Evolutionary conservation across 805 yeast genomes (phyloP), one percentile per base, ranked within the genome.

Genomic region (Candida caryicola): DNA sequence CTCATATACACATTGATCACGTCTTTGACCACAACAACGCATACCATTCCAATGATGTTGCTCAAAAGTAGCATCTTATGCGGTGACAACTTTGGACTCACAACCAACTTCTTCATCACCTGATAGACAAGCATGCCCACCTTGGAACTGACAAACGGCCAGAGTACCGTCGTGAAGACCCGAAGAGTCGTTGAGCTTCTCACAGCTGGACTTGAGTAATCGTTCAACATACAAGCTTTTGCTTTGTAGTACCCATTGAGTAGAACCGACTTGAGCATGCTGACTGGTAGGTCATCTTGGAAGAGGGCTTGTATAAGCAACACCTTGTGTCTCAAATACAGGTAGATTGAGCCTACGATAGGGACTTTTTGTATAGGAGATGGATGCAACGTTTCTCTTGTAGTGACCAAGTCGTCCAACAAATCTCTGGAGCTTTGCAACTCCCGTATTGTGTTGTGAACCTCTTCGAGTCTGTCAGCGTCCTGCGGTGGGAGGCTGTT

Each of bases 141-240:
- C 34, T 62, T 60, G 0, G 70, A 55, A 6, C 68, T 57, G 9
- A 59, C 26, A 37, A 56, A 63, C 10, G 74, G 74, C 73, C 73
- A 68, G 28, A 60, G 13, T n/a, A 62, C 17, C 2, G 73, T 62
- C 9, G 71, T 57, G 12, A 65, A 36, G 7, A 54, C 45, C 25
- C 61, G 41, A 10, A 65, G 44, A 1, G 62, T 47, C 4, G 47
- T 39, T 15, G 66, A 63, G 16, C 47, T 50, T 17, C 38, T 31
- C 2, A 54, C 36, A 6, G 62, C 46, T 2, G 57, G 36, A 2
- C 44, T 18, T 4, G 72, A 59, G 43, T 58, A 69, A 47, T 69
- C 72, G 36, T 63, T 49, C 17, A 45, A 44, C 14, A 66, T 27
- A 38, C 72, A 62, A 3, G 69, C 69, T 27, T 55, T 53, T n/a